Evolutionary conservation across 106 monocot species (phyloP).

Genomic region (Platanthera zijinensis): DNA sequence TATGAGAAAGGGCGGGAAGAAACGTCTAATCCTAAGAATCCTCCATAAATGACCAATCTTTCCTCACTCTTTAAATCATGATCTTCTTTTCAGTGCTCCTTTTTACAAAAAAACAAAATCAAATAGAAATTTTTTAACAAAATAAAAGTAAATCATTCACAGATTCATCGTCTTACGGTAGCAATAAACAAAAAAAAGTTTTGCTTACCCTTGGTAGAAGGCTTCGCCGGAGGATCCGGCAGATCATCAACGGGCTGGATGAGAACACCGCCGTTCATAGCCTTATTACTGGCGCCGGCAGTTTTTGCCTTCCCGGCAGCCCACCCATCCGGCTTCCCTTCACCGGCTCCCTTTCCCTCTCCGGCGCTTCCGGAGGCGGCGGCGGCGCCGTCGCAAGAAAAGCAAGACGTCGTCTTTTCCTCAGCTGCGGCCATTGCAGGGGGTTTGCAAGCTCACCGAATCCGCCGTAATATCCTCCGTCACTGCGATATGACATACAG

Average conservation of each 20-base stretch:
- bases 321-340: background rate
- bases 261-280: constrained; percentile 15
- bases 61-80: background rate
- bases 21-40: background rate
- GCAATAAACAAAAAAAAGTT: background rate
- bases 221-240: constrained; percentile 16
- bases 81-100: background rate
- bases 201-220: constrained; percentile 21
- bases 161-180: background rate
- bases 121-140: background rate
- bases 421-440: constrained; percentile 85
- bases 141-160: background rate
- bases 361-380: background rate
- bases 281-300: background rate
- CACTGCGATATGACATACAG: constrained; percentile 68
- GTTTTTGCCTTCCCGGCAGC: background rate
- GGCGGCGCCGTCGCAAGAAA: constrained; percentile 6
- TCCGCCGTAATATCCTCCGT: constrained; percentile 49
- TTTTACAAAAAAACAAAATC: background rate
- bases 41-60: background rate
- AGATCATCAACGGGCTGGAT: constrained; percentile 38
- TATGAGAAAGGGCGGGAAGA: background rate
- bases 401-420: constrained; percentile 82
- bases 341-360: background rate
- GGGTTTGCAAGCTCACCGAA: constrained; percentile 66